These are phyloP conservation scores for Exophiala xenobiotica DNA, from an alignment of 2,329 filamentous ascomycete genomes.

Conservation along the genomic window DNA sequence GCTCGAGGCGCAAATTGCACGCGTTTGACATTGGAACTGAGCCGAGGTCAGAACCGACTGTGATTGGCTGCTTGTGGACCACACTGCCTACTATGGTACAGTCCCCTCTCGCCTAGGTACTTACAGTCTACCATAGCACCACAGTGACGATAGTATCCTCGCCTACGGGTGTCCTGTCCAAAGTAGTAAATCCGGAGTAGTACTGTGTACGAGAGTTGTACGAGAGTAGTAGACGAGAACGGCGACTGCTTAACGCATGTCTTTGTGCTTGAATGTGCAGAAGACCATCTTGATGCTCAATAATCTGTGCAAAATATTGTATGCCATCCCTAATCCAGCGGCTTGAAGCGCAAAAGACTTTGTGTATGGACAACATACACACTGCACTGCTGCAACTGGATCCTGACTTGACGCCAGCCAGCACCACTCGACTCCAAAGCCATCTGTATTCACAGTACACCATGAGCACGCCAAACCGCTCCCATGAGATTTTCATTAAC, in stretches of 20 bases:
- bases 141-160: not conserved
- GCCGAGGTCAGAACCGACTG: not conserved
- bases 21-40: slow-evolving; percentile 11
- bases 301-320: too few species aligned
- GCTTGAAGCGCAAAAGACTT: too few species aligned
- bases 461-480: not conserved
- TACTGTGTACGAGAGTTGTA: too few species aligned
- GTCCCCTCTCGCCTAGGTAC: too few species aligned
- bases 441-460: not conserved
- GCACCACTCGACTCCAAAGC: not conserved
- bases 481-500: not conserved
- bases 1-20: slow-evolving; percentile 18
- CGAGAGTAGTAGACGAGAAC: too few species aligned
- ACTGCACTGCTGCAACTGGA: not conserved
- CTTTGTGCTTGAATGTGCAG: too few species aligned
- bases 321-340: too few species aligned
- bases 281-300: too few species aligned
- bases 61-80: slow-evolving; percentile 1
- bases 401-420: not conserved
- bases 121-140: too few species aligned
- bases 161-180: too few species aligned
- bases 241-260: too few species aligned
- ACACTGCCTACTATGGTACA: not conserved
- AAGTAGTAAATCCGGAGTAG: too few species aligned
- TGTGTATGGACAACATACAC: not conserved